Evolutionary conservation across 345 rosid species (phyloP).

Genomic region (Syzygium oleosum): DNA sequence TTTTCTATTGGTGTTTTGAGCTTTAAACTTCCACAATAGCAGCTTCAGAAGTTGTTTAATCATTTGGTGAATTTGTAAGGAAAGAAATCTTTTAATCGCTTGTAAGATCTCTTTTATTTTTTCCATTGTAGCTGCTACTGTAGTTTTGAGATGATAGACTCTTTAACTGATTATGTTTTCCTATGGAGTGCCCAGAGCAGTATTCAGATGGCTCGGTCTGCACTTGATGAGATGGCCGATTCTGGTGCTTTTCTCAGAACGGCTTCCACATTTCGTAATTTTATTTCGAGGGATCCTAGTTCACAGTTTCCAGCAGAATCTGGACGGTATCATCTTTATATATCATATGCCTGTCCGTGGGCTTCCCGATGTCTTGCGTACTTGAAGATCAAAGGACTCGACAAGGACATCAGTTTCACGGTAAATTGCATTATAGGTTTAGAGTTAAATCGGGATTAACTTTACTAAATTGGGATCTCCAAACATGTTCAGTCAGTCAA

Average conservation of each 20-base stretch:
- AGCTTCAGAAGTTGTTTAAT: not conserved
- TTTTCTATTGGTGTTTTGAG: not conserved
- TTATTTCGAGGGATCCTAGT: slow-evolving; percentile 44
- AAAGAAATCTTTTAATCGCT: not conserved
- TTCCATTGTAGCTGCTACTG: not conserved
- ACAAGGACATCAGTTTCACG: slow-evolving; percentile 64
- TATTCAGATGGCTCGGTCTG: slow-evolving; percentile 65
- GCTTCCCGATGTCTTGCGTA: slow-evolving; percentile 81
- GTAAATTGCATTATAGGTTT: slow-evolving; percentile 25
- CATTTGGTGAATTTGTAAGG: not conserved
- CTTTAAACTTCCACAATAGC: not conserved
- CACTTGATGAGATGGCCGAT: slow-evolving; percentile 62
- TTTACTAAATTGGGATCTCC: not conserved
- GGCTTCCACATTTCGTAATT: slow-evolving; percentile 78
- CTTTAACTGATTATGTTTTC: not conserved
- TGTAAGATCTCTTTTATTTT: not conserved
- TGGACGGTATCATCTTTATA: slow-evolving; percentile 87
- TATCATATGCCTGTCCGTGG: slow-evolving; percentile 98
- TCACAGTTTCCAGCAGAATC: slow-evolving; percentile 74
- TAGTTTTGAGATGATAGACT: not conserved
- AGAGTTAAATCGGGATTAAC: not conserved
- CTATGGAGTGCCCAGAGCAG: not conserved
- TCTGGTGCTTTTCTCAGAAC: slow-evolving; percentile 71
- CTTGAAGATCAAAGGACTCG: slow-evolving; percentile 83
- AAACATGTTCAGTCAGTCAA: slow-evolving; percentile 50